Evolutionary conservation across 2,329 filamentous ascomycete species (phyloP).

Genomic region (Diaporthe aspalathi): DNA sequence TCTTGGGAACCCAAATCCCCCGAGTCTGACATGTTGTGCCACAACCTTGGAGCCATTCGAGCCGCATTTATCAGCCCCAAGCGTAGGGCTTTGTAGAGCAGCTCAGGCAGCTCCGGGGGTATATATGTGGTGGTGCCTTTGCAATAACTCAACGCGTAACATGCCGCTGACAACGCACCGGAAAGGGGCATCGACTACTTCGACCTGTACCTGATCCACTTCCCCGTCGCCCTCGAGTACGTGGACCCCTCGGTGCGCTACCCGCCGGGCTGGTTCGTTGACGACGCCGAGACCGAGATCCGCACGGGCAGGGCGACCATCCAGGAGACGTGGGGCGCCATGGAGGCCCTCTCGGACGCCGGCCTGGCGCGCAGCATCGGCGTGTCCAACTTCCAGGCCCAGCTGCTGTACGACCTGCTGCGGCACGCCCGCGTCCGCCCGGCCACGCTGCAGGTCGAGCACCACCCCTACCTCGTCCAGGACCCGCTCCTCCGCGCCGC

Average conservation of each 20-base stretch:
- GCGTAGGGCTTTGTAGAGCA: background rate
- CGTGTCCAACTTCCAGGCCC: slow-evolving; percentile 84
- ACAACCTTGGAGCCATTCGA: background rate
- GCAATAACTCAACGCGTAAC: background rate
- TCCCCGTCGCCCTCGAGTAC: slow-evolving; percentile 87
- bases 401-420: slow-evolving; percentile 82
- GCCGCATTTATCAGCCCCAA: background rate
- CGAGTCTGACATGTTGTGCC: background rate
- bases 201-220: slow-evolving; percentile 90
- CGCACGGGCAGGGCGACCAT: slow-evolving; percentile 76
- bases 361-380: slow-evolving; percentile 80
- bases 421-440: slow-evolving; percentile 80
- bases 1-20: background rate
- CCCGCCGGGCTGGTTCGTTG: slow-evolving; percentile 78
- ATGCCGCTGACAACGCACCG: background rate
- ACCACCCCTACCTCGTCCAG: slow-evolving; percentile 90
- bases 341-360: slow-evolving; percentile 79
- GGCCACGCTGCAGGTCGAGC: slow-evolving; percentile 86
- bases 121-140: background rate
- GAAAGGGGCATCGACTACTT: slow-evolving; percentile 80
- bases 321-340: slow-evolving; percentile 84
- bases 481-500: slow-evolving; percentile 75
- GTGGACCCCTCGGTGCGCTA: slow-evolving; percentile 83
- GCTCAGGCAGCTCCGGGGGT: background rate
- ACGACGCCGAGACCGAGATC: slow-evolving; percentile 71